Conservation (phyloP, 495 filamentous ascomycete genomes). For the Podospora pseudoanserina region DNA sequence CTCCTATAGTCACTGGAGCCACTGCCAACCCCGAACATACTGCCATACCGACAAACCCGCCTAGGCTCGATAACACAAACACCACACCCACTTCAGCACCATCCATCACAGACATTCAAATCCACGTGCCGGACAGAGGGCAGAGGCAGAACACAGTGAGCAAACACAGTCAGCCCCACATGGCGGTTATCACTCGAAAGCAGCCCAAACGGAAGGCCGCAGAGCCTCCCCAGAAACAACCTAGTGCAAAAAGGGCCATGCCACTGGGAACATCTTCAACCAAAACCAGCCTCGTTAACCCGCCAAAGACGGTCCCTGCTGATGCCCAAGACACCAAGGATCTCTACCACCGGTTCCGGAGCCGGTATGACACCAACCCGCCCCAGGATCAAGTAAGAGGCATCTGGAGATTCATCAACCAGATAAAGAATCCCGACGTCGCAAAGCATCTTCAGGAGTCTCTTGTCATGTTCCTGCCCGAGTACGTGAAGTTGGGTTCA, state of each 20-base stretch:
- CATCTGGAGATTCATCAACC: slow-evolving; percentile 28
- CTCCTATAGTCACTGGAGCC: not conserved
- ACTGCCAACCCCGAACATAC: not conserved
- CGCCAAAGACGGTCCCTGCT: not conserved
- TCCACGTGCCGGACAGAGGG: not conserved
- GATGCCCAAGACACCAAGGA: slow-evolving; percentile 14
- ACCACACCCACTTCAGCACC: not conserved
- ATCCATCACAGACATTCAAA: not conserved
- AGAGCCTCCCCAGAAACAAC: not conserved
- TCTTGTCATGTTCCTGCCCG: slow-evolving; percentile 15
- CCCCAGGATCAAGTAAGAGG: slow-evolving; percentile 25
- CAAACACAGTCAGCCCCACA: not conserved
- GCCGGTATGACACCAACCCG: slow-evolving; percentile 19
- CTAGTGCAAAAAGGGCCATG: slow-evolving; percentile 2
- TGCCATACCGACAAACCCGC: not conserved
- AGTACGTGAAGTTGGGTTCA: slow-evolving; percentile 9
- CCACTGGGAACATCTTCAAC: not conserved
- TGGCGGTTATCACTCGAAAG: not conserved
- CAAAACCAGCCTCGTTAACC: not conserved
- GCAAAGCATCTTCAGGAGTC: slow-evolving; percentile 27
- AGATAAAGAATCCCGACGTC: slow-evolving; percentile 18
- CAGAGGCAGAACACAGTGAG: not conserved
- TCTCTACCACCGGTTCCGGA: slow-evolving; percentile 20
- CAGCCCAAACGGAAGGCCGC: slow-evolving; percentile 8
- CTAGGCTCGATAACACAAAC: not conserved